These are phyloP conservation scores for Pichia norvegensis DNA, from an alignment of 1,139 yeast genomes.

Conservation along the genomic window DNA sequence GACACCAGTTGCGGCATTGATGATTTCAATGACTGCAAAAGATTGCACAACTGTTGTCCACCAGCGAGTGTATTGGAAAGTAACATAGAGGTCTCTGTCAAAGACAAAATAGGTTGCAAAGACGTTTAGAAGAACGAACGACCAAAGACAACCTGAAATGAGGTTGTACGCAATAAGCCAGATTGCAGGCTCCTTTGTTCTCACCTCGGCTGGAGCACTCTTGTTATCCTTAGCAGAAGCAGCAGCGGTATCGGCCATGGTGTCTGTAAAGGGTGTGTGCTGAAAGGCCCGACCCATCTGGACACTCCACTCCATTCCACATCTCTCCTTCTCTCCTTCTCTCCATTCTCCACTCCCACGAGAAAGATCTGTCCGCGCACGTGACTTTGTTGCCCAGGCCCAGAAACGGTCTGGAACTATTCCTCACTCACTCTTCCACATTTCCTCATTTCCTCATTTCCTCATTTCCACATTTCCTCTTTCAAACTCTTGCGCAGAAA, in stretches of 20 bases:
- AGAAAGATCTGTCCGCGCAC: too few species aligned
- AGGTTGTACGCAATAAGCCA: constrained; percentile 43
- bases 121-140: constrained; percentile 44
- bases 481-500: too few species aligned
- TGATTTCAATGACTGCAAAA: constrained; percentile 74
- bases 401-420: too few species aligned
- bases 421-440: too few species aligned
- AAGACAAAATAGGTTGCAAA: constrained; percentile 30
- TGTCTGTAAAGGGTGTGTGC: too few species aligned
- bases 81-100: constrained; percentile 46
- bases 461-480: too few species aligned
- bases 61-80: constrained; percentile 51
- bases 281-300: too few species aligned
- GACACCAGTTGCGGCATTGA: constrained; percentile 67
- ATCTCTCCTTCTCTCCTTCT: too few species aligned
- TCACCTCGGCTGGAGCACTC: neutral
- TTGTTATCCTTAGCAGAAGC: neutral
- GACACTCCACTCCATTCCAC: neutral
- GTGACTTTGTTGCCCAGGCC: too few species aligned
- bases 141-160: constrained; percentile 64
- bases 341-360: too few species aligned
- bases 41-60: constrained; percentile 68
- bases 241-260: neutral
- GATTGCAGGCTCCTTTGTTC: neutral
- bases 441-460: too few species aligned